Evolutionary conservation across 345 rosid genomes (phyloP).

Genomic region (Moricandia arvensis): DNA sequence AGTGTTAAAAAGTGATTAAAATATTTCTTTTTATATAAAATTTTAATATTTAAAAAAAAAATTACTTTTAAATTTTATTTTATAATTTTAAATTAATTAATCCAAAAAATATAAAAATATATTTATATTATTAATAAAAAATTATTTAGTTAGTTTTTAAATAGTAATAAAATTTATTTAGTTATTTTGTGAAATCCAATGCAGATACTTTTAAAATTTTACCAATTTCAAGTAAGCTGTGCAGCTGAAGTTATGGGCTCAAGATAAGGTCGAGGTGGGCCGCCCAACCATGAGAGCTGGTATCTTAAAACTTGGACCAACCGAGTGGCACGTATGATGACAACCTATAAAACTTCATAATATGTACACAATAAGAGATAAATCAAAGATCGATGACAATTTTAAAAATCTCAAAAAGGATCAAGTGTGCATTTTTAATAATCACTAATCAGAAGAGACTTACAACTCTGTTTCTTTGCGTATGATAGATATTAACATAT

Average conservation of each 20-base stretch:
- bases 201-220: neutral
- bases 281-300: neutral
- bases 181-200: neutral
- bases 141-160: no score
- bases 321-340: conserved; percentile 8
- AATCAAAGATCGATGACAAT: neutral
- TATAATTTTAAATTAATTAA: no score
- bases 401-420: neutral
- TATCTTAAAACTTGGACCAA: neutral
- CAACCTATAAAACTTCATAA: neutral
- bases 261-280: conserved; percentile 16
- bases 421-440: neutral
- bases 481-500: neutral
- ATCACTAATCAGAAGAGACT: neutral
- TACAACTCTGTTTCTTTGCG: neutral
- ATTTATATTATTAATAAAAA: no score
- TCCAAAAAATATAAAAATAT: no score
- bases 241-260: neutral
- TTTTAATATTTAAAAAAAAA: no score
- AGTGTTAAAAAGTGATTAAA: no score
- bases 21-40: no score
- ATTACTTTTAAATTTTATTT: no score
- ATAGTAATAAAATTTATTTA: no score
- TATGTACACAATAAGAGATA: neutral
- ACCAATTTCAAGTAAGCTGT: neutral